Evolutionary conservation across 1,139 yeast genomes (phyloP).

Genomic region (Suhomyces bokatorum): DNA sequence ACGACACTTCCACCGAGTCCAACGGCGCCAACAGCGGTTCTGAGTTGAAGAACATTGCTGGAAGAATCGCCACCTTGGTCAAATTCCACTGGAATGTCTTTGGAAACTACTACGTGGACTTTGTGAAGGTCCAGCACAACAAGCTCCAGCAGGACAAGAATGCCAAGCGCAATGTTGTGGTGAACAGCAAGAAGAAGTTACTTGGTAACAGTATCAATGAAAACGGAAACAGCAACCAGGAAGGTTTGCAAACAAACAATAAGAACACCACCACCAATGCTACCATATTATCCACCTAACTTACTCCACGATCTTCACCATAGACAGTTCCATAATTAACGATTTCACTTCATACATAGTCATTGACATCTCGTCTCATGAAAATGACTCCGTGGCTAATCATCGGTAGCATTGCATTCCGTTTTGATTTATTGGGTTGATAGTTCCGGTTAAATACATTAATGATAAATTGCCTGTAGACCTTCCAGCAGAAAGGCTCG

Average conservation of each 20-base stretch:
- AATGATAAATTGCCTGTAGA: neutral
- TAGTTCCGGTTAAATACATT: constrained; percentile 6
- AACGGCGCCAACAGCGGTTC: constrained; percentile 7
- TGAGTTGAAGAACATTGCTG: constrained; percentile 52
- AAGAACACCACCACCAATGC: constrained; percentile 13
- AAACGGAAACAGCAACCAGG: constrained; percentile 11
- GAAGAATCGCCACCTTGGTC: constrained; percentile 56
- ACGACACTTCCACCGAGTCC: neutral
- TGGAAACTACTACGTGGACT: constrained; percentile 50
- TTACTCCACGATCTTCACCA: constrained; percentile 1
- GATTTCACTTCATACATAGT: constrained; percentile 6
- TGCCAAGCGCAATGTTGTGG: constrained; percentile 15
- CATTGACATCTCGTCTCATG: constrained; percentile 3
- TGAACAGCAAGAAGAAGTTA: constrained; percentile 11
- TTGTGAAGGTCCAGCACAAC: constrained; percentile 20
- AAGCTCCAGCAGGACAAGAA: constrained; percentile 20
- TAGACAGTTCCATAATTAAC: constrained; percentile 8
- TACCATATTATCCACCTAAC: constrained; percentile 15
- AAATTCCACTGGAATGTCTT: constrained; percentile 79
- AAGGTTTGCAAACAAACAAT: constrained; percentile 9
- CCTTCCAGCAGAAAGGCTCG: neutral
- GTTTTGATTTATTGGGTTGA: constrained; percentile 5
- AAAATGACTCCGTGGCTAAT: constrained; percentile 1
- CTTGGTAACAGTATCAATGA: constrained; percentile 12
- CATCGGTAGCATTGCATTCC: constrained; percentile 6